Conservation (phyloP, 371 early-diverging fungal genomes). For the Batrachochytrium dendrobatidis region DNA sequence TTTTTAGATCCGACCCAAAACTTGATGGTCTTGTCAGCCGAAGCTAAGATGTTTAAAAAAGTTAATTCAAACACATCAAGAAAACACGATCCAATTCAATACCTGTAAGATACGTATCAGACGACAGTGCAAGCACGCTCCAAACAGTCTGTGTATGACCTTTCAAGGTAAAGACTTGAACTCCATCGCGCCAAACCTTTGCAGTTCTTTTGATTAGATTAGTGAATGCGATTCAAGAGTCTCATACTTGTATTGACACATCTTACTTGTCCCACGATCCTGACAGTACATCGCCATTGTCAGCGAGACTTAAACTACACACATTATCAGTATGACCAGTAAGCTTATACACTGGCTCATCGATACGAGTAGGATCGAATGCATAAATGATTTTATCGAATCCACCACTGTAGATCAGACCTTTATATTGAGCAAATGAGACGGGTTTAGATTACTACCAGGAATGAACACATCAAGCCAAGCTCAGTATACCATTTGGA, state of each 20-base stretch:
- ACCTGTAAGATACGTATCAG: slow-evolving; percentile 75
- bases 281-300: slow-evolving; percentile 68
- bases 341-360: slow-evolving; percentile 57
- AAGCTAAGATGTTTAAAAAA: slow-evolving; percentile 39
- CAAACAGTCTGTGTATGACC: slow-evolving; percentile 90
- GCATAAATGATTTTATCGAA: slow-evolving; percentile 77
- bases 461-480: slow-evolving; percentile 4
- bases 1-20: slow-evolving; percentile 74
- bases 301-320: slow-evolving; percentile 57
- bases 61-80: background rate
- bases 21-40: slow-evolving; percentile 90
- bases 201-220: slow-evolving; percentile 50
- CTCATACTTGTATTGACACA: too few species aligned
- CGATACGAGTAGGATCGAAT: slow-evolving; percentile 56
- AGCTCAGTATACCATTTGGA: slow-evolving; percentile 53
- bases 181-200: slow-evolving; percentile 78
- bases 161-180: slow-evolving; percentile 55
- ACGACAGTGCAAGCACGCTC: slow-evolving; percentile 73
- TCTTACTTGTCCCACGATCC: slow-evolving; percentile 94
- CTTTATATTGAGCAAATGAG: slow-evolving; percentile 32
- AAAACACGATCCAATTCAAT: slow-evolving; percentile 6
- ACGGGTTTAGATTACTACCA: background rate
- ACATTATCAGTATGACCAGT: slow-evolving; percentile 86
- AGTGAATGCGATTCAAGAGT: background rate
- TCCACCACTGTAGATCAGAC: slow-evolving; percentile 75